Evolutionary conservation across 1,139 yeast species (phyloP), one percentile per base, ranked within the genome.

Genomic region (Pichia sp.): DNA sequence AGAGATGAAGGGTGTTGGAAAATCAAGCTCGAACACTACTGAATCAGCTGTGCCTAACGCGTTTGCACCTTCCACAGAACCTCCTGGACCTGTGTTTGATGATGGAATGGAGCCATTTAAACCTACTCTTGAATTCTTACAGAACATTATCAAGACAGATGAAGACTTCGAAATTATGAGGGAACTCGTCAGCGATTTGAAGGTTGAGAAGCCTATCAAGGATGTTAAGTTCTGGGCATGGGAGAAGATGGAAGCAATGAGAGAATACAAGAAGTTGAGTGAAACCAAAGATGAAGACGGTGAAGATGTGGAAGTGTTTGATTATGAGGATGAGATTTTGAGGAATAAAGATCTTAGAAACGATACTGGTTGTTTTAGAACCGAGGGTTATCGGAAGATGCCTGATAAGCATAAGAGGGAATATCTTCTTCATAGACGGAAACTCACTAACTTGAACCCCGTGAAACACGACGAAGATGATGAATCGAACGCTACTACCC

Each of bases 371-470:
- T 67, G 86, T 1, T 82, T 84, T 52, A 72, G 76, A 51, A 77
- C 88, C 31, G 76, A 79, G 40, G 95, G 95, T 0, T 85, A 79
- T 54, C 62, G 63, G 35, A 83, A 82, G 55, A 77, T 86, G 27
- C 72, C 81, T 0, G 95, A 86, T 47, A 67, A 74, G 0, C 72
- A 77, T 35, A 88, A 88, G 55, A 64, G 74, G 10, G 82, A 74
- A 40, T 88, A 86, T 51, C 65, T 88, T 37, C 93, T 94, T 3
- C 96, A 87, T 56, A 69, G 82, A 58, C 79, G 69, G 58, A 78
- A 59, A 60, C 65, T 64, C 41, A 71, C 52, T 40, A 71, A 74
- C 48, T 58, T 74, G 45, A 73, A 72, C 46, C 74, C 80, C 0
- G 63, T 75, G 19, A 75, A 70, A 46, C 68, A 71, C 45, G 82